Conservation (phyloP, 1,284 basidiomycete genomes). For the Naganishia cerealis region DNA sequence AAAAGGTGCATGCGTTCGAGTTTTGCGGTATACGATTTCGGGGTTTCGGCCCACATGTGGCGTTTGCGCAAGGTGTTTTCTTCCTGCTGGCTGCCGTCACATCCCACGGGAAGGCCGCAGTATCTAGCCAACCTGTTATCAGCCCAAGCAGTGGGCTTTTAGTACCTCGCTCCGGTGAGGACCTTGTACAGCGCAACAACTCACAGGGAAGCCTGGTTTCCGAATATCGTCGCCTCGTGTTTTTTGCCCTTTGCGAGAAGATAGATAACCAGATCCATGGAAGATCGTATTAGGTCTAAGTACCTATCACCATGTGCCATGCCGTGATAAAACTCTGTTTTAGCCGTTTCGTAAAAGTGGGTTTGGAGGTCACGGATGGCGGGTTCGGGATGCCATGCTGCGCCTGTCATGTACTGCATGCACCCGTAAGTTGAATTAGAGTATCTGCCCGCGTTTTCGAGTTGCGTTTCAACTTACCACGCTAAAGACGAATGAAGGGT, state of each 20-base stretch:
- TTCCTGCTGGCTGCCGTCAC: not conserved
- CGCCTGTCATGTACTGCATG: slow-evolving; percentile 11
- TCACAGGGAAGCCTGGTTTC: slow-evolving; percentile 13
- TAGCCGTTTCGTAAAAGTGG: slow-evolving; percentile 22
- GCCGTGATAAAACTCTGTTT: slow-evolving; percentile 17
- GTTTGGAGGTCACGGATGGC: slow-evolving; percentile 20
- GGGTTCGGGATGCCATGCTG: slow-evolving; percentile 12
- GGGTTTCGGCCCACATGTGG: not conserved
- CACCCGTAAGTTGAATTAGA: too few species aligned
- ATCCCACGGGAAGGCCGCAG: slow-evolving; percentile 7
- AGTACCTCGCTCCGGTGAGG: not conserved
- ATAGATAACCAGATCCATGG: slow-evolving; percentile 26
- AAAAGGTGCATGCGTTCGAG: slow-evolving; percentile 22
- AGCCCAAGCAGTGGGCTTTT: not conserved
- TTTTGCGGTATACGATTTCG: not conserved
- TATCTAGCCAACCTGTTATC: slow-evolving; percentile 7
- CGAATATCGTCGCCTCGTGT: slow-evolving; percentile 11
- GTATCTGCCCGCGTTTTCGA: not conserved
- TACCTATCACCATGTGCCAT: slow-evolving; percentile 10
- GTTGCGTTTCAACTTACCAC: not conserved
- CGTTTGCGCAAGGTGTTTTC: not conserved
- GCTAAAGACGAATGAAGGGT: slow-evolving; percentile 16
- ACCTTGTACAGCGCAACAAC: not conserved
- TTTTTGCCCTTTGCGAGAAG: slow-evolving; percentile 10
- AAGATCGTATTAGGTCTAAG: slow-evolving; percentile 8